Evolutionary conservation across 139 green algal species (phyloP).

Genomic region (Eudorina sp.): DNA sequence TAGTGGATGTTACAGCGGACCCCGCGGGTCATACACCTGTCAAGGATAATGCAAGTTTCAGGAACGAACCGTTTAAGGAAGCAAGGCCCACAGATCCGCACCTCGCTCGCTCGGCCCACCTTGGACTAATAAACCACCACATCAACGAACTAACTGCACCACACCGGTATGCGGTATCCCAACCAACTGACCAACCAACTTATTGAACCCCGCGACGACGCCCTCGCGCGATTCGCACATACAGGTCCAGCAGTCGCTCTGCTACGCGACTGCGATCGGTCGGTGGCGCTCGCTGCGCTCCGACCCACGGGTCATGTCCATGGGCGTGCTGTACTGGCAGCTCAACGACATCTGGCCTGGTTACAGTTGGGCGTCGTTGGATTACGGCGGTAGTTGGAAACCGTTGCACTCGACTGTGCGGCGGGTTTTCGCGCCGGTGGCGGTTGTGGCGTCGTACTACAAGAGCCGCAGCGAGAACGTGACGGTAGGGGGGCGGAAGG

Average conservation of each 20-base stretch:
- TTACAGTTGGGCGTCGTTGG: conserved; percentile 74
- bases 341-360: conserved; percentile 71
- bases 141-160: too few species aligned
- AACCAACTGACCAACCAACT: too few species aligned
- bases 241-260: conserved; percentile 79
- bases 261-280: conserved; percentile 75
- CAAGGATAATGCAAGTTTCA: too few species aligned
- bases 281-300: conserved; percentile 75
- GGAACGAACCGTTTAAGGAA: too few species aligned
- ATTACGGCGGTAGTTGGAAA: conserved; percentile 75
- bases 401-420: conserved; percentile 69
- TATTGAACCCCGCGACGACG: too few species aligned
- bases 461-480: background rate
- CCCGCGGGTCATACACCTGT: too few species aligned
- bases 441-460: background rate
- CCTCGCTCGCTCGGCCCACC: too few species aligned
- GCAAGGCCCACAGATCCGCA: too few species aligned
- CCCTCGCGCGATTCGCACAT: too few species aligned
- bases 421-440: conserved; percentile 14
- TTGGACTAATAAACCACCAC: too few species aligned
- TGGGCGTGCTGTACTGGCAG: conserved; percentile 88
- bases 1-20: too few species aligned
- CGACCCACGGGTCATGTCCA: conserved; percentile 68
- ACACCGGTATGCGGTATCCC: too few species aligned
- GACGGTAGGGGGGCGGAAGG: background rate